Percentiles rank a stretch among this genome's conserved stretches.
Conservation (phyloP, 2,329 filamentous ascomycete genomes). For the Aureobasidium zeae region DNA sequence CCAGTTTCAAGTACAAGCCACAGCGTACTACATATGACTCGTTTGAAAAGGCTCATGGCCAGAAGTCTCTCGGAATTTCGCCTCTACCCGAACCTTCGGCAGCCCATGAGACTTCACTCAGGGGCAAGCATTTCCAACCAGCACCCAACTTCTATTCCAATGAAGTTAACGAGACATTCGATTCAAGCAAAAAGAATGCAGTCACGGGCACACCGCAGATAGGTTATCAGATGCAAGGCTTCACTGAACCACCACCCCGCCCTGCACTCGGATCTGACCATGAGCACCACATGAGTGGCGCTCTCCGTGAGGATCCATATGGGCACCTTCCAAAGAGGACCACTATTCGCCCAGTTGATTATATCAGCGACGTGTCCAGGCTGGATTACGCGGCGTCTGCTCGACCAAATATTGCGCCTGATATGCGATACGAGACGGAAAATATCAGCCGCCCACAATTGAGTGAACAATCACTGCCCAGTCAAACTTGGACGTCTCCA, state of each 20-base stretch:
- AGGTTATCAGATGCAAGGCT: too few relatives aligned
- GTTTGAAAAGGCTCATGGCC: neutral
- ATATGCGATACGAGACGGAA: neutral
- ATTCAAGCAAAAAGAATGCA: too few relatives aligned
- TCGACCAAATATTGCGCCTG: neutral
- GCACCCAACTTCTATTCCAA: neutral
- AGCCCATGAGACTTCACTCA: neutral
- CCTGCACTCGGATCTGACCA: neutral
- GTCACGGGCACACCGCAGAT: too few relatives aligned
- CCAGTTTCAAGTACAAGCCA: neutral
- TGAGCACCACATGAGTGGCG: conserved; percentile 1
- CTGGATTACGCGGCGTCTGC: neutral
- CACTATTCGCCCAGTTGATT: conserved; percentile 3
- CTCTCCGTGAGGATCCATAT: neutral
- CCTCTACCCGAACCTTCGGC: neutral
- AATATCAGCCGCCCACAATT: too few relatives aligned
- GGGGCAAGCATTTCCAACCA: neutral
- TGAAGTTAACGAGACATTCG: neutral
- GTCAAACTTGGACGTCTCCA: too few relatives aligned
- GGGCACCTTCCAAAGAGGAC: conserved; percentile 1
- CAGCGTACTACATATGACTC: neutral
- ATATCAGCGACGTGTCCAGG: neutral
- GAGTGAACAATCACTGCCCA: too few relatives aligned
- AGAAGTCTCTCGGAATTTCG: neutral
- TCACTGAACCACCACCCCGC: too few relatives aligned